A percentile compares a stretch with the other conserved stretches of the same genome.
Conservation (phyloP, 2,329 filamentous ascomycete species). For the Coniochaeta sp. region DNA sequence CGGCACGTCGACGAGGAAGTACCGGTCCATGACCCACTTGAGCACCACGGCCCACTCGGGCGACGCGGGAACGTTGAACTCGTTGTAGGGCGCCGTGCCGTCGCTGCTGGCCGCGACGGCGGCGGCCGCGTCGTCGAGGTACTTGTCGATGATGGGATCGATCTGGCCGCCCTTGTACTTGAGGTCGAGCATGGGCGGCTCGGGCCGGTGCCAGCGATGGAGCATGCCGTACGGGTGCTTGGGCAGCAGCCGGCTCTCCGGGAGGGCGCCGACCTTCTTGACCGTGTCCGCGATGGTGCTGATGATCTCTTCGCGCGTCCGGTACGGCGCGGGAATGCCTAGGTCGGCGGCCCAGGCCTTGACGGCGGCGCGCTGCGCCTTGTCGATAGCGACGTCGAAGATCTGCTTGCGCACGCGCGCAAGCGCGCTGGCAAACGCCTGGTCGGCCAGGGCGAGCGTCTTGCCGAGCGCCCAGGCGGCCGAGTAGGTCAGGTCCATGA, state of each 20-base stretch:
- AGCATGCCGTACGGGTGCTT: too few relatives aligned
- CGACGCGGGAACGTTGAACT: neutral
- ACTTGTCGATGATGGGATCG: too few relatives aligned
- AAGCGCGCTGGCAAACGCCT: constrained; percentile 22
- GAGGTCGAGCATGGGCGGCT: too few relatives aligned
- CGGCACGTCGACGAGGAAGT: constrained; percentile 6
- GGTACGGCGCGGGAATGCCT: neutral
- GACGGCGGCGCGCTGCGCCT: neutral
- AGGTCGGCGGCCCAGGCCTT: neutral
- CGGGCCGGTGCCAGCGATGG: too few relatives aligned
- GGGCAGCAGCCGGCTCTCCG: neutral
- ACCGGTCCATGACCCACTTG: constrained; percentile 6
- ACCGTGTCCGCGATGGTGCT: too few relatives aligned
- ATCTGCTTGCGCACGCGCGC: neutral
- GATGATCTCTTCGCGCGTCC: too few relatives aligned
- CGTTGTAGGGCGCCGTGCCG: neutral
- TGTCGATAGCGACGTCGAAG: neutral
- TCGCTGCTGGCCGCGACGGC: neutral
- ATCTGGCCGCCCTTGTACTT: neutral
- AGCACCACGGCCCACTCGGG: constrained; percentile 3
- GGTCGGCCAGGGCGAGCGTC: constrained; percentile 26
- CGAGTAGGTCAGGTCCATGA: constrained; percentile 37
- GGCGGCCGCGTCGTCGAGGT: neutral
- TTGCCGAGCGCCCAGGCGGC: constrained; percentile 35
- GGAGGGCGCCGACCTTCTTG: neutral